Evolutionary conservation across 495 filamentous ascomycete genomes (phyloP).

Genomic region (Daldinia caldariorum): DNA sequence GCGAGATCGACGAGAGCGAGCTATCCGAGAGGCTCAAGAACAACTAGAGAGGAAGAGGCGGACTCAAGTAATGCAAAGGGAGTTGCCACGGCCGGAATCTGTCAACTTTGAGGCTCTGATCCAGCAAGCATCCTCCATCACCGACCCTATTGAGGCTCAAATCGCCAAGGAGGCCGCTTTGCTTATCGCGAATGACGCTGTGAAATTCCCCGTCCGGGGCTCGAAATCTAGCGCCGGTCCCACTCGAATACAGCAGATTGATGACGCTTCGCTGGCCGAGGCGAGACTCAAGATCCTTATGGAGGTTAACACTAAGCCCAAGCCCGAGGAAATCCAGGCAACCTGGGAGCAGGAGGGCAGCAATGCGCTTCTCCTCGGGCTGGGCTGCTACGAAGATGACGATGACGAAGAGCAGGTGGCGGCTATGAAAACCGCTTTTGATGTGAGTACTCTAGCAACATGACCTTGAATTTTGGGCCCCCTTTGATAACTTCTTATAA

Average conservation of each 20-base stretch:
- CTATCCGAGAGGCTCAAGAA: slow-evolving; percentile 75
- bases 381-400: slow-evolving; percentile 78
- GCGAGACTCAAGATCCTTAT: slow-evolving; percentile 80
- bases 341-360: slow-evolving; percentile 73
- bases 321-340: slow-evolving; percentile 69
- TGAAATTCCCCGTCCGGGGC: slow-evolving; percentile 74
- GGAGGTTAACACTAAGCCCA: slow-evolving; percentile 70
- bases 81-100: slow-evolving; percentile 77
- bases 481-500: not conserved
- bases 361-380: slow-evolving; percentile 71
- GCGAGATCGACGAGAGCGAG: slow-evolving; percentile 75
- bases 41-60: slow-evolving; percentile 81
- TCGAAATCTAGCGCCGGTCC: slow-evolving; percentile 70
- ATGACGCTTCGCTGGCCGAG: slow-evolving; percentile 74
- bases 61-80: slow-evolving; percentile 88
- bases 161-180: slow-evolving; percentile 80
- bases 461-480: not conserved
- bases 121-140: slow-evolving; percentile 60
- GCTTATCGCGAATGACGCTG: slow-evolving; percentile 82
- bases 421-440: slow-evolving; percentile 70
- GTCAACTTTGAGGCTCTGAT: slow-evolving; percentile 77
- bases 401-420: slow-evolving; percentile 72
- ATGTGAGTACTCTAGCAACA: slow-evolving; percentile 59
- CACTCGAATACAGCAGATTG: slow-evolving; percentile 69
- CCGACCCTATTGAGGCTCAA: slow-evolving; percentile 56